Evolutionary conservation across 1,284 basidiomycete genomes (phyloP), one percentile per base, ranked within the genome.

Genomic region (Microbotryum lychnidis-dioicae): DNA sequence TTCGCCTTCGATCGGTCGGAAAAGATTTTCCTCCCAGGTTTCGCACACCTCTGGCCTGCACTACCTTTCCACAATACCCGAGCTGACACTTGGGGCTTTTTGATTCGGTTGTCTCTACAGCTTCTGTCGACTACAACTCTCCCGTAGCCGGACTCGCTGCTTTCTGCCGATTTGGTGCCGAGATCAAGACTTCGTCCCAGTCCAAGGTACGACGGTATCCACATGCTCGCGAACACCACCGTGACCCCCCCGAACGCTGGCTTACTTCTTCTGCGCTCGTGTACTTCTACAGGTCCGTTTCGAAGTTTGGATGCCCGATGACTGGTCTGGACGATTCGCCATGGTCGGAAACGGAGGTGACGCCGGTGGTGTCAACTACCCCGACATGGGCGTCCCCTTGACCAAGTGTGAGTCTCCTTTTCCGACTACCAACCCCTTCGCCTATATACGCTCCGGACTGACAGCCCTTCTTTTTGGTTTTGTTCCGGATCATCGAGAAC

Each of bases 291-390:
- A 57, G 60, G 63, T 65, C 56, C 65, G 66, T 42, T 70, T 71
- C 62, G 69, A 71, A 29, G 60, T 71, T 12, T 71, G 68, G 68
- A 50, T 71, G 6, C 69, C 69, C 5, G 50, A 57, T 10, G 55
- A 37, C 6, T 71, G 69, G 69, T 65, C 56, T 18, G 64, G 62
- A 2, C 61, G 67, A 10, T 68, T 69, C 49, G 56, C 63, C 18
- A 64, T 70, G 57, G 65, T 71, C 44, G 68, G 69, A 3, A 71
- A 71, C 50, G 69, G 63, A 4, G 60, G 69, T 8, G 62, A 57
- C 4, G 60, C 61, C 4, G 69, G 69, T 2, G 67, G 64, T 16
- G 64, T 71, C 50, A 65, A 65, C 45, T 68, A 63, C 48, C 59
- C 54, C 25, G 55, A 62, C 52, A 66, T 69, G 64, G 58, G 63